These are phyloP conservation scores for Bipolaris gigantea DNA, from an alignment of 2,329 filamentous ascomycete genomes.

Conservation along the genomic window DNA sequence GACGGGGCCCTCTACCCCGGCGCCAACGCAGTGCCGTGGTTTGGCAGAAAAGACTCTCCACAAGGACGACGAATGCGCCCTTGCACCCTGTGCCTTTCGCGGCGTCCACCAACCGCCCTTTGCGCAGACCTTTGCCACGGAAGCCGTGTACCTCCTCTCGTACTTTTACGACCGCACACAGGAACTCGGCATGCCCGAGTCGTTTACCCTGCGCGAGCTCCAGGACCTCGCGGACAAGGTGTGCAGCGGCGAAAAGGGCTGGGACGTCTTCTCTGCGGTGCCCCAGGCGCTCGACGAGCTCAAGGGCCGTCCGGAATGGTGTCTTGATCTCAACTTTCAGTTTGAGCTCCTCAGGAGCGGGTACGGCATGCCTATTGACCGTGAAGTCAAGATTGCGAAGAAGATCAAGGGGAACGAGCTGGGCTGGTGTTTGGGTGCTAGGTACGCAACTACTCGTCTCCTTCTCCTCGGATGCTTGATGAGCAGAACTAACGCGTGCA, in stretches of 20 bases:
- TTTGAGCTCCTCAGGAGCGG: slow-evolving; percentile 87
- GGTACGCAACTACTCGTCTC: slow-evolving; percentile 58
- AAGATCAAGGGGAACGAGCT: slow-evolving; percentile 97
- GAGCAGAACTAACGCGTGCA: slow-evolving; percentile 42
- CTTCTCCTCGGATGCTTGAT: too few relatives aligned
- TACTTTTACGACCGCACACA: slow-evolving; percentile 97
- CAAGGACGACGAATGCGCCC: slow-evolving; percentile 79
- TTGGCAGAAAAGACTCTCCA: slow-evolving; percentile 87
- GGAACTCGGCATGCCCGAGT: slow-evolving; percentile 96
- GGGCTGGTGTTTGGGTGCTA: slow-evolving; percentile 96
- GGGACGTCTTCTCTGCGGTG: slow-evolving; percentile 78
- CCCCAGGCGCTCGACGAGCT: slow-evolving; percentile 80
- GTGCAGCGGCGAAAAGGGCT: slow-evolving; percentile 74
- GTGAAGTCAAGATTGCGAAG: slow-evolving; percentile 97
- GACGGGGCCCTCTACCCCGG: slow-evolving; percentile 74
- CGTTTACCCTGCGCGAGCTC: slow-evolving; percentile 88
- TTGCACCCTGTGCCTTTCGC: slow-evolving; percentile 97
- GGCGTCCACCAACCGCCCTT: slow-evolving; percentile 92
- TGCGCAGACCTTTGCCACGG: slow-evolving; percentile 84
- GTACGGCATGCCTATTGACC: slow-evolving; percentile 95
- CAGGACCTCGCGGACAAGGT: slow-evolving; percentile 83
- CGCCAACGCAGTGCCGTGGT: slow-evolving; percentile 84
- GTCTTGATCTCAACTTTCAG: slow-evolving; percentile 97
- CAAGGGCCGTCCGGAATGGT: slow-evolving; percentile 80
- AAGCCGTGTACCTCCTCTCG: slow-evolving; percentile 95